These are phyloP conservation scores for Ehretia macrophylla DNA, from an alignment of 257 asterid species.

Conservation along the genomic window DNA sequence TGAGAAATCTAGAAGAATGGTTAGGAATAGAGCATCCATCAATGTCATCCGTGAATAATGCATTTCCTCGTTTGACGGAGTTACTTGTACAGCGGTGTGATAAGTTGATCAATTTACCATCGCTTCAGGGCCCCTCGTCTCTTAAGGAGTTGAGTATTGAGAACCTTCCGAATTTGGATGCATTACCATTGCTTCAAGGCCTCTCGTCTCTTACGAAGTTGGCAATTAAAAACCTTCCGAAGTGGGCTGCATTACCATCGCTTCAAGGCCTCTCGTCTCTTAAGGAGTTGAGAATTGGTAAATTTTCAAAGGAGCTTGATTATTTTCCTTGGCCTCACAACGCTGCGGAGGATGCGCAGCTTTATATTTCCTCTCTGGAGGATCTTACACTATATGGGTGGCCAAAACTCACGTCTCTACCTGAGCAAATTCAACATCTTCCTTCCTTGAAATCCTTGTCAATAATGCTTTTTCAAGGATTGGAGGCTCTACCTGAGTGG, in stretches of 20 bases:
- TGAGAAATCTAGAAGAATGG: conserved; percentile 12
- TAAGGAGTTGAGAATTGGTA: not conserved
- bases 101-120: not conserved
- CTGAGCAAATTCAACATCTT: conserved; percentile 2
- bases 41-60: not conserved
- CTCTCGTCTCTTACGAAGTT: not conserved
- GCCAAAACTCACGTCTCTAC: conserved; percentile 10
- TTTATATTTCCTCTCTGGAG: not conserved
- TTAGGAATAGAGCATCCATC: not conserved
- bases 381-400: not conserved
- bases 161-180: no score
- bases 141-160: not conserved
- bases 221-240: not conserved
- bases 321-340: conserved; percentile 2
- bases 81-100: not conserved
- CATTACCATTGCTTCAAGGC: not conserved
- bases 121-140: not conserved
- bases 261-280: not conserved
- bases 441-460: not conserved
- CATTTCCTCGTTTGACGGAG: not conserved
- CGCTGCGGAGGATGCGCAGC: not conserved
- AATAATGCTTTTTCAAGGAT: not conserved
- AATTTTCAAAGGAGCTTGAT: conserved; percentile 1
- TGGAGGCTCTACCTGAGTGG: conserved; percentile 28
- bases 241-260: not conserved